Evolutionary conservation across 345 rosid species (phyloP).

Genomic region (Trapa incisa): DNA sequence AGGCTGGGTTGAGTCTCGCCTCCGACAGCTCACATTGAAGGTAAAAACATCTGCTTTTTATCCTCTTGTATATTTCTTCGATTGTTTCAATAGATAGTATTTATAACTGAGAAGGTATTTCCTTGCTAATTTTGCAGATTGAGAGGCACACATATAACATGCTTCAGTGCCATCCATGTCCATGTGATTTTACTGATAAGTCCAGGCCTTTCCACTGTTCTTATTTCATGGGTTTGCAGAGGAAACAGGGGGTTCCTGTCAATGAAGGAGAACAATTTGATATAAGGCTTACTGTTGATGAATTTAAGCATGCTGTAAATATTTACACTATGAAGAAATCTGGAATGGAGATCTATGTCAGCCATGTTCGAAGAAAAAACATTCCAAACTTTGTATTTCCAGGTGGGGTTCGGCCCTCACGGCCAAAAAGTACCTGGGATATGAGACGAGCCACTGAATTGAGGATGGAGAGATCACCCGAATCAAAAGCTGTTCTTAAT

Average conservation of each 20-base stretch:
- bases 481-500: not conserved
- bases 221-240: constrained; percentile 95
- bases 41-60: constrained; percentile 17
- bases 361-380: constrained; percentile 56
- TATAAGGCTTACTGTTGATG: constrained; percentile 84
- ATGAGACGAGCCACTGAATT: constrained; percentile 37
- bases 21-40: constrained; percentile 87
- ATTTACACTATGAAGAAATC: constrained; percentile 45
- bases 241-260: constrained; percentile 75
- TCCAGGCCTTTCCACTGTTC: constrained; percentile 55
- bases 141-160: constrained; percentile 72
- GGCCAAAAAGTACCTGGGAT: constrained; percentile 68
- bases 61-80: not conserved
- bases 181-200: constrained; percentile 68
- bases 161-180: constrained; percentile 97
- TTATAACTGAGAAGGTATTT: constrained; percentile 14
- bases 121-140: constrained; percentile 32
- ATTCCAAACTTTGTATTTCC: constrained; percentile 82
- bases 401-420: constrained; percentile 66
- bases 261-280: constrained; percentile 72
- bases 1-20: constrained; percentile 99
- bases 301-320: constrained; percentile 64
- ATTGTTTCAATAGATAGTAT: not conserved
- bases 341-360: constrained; percentile 77
- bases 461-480: constrained; percentile 7